Evolutionary conservation across 2,329 filamentous ascomycete species (phyloP), one percentile per base, ranked within the genome.

Genomic region (Hypocreales sp.): DNA sequence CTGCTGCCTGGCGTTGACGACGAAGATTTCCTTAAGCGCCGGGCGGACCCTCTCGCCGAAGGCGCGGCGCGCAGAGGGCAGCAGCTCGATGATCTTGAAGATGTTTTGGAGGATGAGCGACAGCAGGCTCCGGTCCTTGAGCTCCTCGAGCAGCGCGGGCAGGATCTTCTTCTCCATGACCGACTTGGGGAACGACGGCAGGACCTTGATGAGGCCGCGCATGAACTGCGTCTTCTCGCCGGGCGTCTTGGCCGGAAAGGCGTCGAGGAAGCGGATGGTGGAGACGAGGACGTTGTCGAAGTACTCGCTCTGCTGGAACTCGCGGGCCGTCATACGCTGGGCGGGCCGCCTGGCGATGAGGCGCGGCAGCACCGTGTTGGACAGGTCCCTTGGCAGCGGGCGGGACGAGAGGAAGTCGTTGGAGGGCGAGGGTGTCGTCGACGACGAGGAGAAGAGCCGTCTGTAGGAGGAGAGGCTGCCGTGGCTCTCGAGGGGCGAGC

Each of bases 231-330:
- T 67, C 49, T 98, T 98, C 46, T 98, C 90, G 35, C 72, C 80
- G 0, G 81, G 67, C 2, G 84, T 93, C 56, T 98, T 98, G 19
- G 82, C 81, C 0, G 90, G 87, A 32, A 98, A 72, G 0, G 76
- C 70, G 41, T 98, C 90, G 15, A 98, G 60, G 45, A 98, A 98
- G 9, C 90, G 80, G 35, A 98, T 93, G 0, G 90, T 94, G 0
- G 86, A 93, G 14, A 98, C 83, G 5, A 98, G 63, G 24, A 95
- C 81, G 44, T 95, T 98, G 53, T 98, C 84, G 47, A 98, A 98
- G 48, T 92, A 98, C 38, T 82, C 76, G 44, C 84, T 92, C 50
- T 94, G 73, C 46, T 98, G 90, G 40, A 98, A 95, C 41, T 93
- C 87, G 29, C 71, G 73, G 5, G 87, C 84, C 15, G 75, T 84